Evolutionary conservation across 108 stramenopile species (phyloP), one percentile per base, ranked within the genome.

Genomic region (Seminavis robusta): DNA sequence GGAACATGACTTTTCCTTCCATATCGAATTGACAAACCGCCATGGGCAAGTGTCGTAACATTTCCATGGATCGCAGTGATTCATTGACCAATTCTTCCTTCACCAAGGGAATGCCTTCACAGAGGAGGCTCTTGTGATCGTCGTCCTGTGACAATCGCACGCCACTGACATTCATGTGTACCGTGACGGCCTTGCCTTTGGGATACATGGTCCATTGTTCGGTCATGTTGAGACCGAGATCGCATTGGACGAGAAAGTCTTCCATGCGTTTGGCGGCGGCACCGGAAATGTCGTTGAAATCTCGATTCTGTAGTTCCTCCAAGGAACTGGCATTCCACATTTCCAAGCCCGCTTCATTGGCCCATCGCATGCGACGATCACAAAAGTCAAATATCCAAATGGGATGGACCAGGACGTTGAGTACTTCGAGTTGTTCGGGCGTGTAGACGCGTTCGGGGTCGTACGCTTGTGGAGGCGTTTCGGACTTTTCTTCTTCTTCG

Each of bases 341-440:
- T 16, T 63, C 39, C 41, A 68, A 33, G 13, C 56, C 73, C 1
- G 67, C 62, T n/a, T 37, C 19, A 42, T 74, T 74, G 30, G 67
- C 49, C 47, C 56, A 74, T 11, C 60, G 54, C 42, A 61, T 74
- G 36, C 29, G 27, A 25, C 51, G 24, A 40, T 68, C 38, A 21
- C 57, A 30, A 30, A 69, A 61, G 47, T 74, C 73, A 65, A 74
- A 74, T 2, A 74, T 48, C 67, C 67, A 74, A 9, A 74, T 42
- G 0, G 73, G 73, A 45, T 61, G 60, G 9, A 57, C n/a, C 48
- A 57, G 41, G 5, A 55, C 7, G 27, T 32, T 29, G 16, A 55
- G 41, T 4, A 2, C 54, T 13, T 55, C 13, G 27, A 55, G n/a
- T 41, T 55, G 54, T 11, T 41, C 37, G 15, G 16, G 24, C 15